Evolutionary conservation across 2,329 filamentous ascomycete species (phyloP), one percentile per base, ranked within the genome.

Genomic region (Talaromyces sp.): DNA sequence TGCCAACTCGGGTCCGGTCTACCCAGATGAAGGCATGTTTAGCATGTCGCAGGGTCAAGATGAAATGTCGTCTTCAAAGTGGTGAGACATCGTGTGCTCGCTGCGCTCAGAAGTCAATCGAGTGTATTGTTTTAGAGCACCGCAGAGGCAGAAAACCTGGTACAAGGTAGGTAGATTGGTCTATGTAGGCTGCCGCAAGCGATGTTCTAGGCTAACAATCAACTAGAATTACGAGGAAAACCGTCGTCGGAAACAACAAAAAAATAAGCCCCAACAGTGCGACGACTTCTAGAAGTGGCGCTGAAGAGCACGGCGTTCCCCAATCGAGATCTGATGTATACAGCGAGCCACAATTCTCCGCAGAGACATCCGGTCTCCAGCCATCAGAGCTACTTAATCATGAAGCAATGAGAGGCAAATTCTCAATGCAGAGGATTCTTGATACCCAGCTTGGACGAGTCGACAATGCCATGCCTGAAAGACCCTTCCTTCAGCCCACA

Each of bases 101-200:
- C 10, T 80, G 79, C 64, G 63, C 63, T n/a, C 73, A 75, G 24
- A 78, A 79, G 60, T 73, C 73, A 1, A 65, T 79, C 1, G 72
- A 77, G 6, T 80, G 78, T 63, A 66, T 78, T 1, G 78, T 78
- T 63, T 72, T 74, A 59, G 70, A 77, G 62, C 78, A 80, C 67
- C 76, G 74, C 8, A 74, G 78, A 16, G 78, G 78, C 6, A 72
- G 78, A 22, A 80, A 64, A 75, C 65, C 74, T 70, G 2, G 76
- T 72, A 45, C 64, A 49, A 74, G 70, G 75, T 77, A 67, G 22
- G 19, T 43, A 22, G 33, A 35, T 22, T 39, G 22, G 22, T 27
- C 11, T 49, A 27, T 27, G 4, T 4, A 33, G n/a, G 49, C 27
- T 33, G 14, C 27, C 27, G 27, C 7, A 33, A 33, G 49, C 24